These are phyloP conservation scores for Backusella westeae DNA, from an alignment of 192 early-diverging fungal genomes.

Conservation along the genomic window DNA sequence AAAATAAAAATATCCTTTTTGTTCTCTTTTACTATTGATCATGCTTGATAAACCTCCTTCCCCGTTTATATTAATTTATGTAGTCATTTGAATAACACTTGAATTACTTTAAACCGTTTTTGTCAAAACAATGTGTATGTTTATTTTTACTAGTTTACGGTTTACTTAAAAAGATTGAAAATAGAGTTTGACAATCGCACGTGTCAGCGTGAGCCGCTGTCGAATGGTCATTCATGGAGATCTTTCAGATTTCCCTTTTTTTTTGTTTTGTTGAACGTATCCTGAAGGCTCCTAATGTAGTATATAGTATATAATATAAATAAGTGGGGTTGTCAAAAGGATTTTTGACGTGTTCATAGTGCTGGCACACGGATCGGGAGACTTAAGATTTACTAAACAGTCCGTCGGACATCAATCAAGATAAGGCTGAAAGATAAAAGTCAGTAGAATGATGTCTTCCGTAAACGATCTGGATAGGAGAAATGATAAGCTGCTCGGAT, in stretches of 20 bases:
- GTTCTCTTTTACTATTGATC: neutral
- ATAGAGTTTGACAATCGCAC: slow-evolving; percentile 3
- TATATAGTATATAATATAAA: slow-evolving; percentile 1
- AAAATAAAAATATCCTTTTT: neutral
- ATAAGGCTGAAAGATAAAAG: neutral
- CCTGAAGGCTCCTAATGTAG: neutral
- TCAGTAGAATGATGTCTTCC: slow-evolving; percentile 6
- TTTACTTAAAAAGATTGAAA: neutral
- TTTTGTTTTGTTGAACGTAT: neutral
- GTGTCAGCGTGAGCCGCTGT: neutral
- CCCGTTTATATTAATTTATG: neutral
- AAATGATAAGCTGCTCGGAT: slow-evolving; percentile 7
- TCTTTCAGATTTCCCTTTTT: slow-evolving; percentile 7
- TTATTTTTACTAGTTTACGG: neutral
- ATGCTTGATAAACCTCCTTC: neutral
- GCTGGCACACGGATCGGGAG: neutral
- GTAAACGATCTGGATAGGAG: slow-evolving; percentile 1
- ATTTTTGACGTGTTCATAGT: neutral
- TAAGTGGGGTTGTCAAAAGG: neutral
- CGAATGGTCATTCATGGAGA: neutral
- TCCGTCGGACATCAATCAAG: neutral
- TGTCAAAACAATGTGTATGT: neutral
- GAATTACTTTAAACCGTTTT: neutral
- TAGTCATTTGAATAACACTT: neutral
- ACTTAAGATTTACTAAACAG: slow-evolving; percentile 5